A percentile compares a stretch with the other conserved stretches of the same genome.
phyloP scores from a whole-genome alignment of 345 rosid genomes.

The Populus deltoides region DNA sequence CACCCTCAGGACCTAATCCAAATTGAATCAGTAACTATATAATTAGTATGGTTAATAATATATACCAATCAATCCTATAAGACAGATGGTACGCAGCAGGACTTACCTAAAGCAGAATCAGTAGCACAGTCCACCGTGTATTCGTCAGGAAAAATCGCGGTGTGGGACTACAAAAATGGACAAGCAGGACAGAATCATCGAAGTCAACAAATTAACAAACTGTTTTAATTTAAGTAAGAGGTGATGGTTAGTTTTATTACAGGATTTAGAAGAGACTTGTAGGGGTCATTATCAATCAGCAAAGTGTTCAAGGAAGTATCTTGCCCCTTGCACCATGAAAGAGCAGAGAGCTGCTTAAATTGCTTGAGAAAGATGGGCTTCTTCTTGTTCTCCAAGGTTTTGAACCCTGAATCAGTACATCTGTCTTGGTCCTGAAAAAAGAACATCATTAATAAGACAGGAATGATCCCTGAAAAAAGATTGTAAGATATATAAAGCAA shows the following conservation, averaged over 20 bases:
- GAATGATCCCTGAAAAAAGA: no score
- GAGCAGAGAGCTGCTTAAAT: slow-evolving; percentile 15
- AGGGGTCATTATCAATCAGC: slow-evolving; percentile 39
- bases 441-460: neutral
- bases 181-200: no score
- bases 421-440: slow-evolving; percentile 32
- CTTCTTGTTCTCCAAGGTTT: slow-evolving; percentile 18
- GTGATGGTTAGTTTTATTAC: slow-evolving; percentile 16
- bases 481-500: no score
- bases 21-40: no score
- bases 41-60: neutral
- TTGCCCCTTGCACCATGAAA: neutral
- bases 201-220: neutral
- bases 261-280: slow-evolving; percentile 46
- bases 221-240: neutral
- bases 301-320: slow-evolving; percentile 32
- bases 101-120: slow-evolving; percentile 11
- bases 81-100: no score
- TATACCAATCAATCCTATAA: no score
- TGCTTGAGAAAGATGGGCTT: slow-evolving; percentile 42
- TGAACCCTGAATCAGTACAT: slow-evolving; percentile 32
- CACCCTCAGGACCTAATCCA: slow-evolving; percentile 37
- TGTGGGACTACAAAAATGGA: slow-evolving; percentile 28
- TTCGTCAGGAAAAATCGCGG: slow-evolving; percentile 30
- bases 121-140: slow-evolving; percentile 1